These are phyloP conservation scores for Alternaria triticimaculans DNA, from an alignment of 2,329 filamentous ascomycete species.

Conservation along the genomic window DNA sequence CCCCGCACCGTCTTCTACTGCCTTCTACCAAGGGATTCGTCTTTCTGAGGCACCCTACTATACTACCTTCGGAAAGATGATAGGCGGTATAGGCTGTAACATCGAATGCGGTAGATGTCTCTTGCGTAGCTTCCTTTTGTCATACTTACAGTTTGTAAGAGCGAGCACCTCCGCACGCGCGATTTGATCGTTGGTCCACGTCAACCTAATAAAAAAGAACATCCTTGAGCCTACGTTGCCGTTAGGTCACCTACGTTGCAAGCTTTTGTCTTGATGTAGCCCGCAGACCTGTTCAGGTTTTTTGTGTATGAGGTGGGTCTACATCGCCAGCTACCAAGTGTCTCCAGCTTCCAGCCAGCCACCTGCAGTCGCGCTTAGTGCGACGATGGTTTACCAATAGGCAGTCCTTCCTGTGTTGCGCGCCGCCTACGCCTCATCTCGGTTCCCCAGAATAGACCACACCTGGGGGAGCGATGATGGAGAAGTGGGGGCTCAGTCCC, in stretches of 20 bases:
- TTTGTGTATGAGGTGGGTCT: neutral
- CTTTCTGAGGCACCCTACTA: neutral
- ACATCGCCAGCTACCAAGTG: neutral
- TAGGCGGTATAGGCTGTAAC: neutral
- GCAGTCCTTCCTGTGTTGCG: neutral
- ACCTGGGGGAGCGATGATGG: neutral
- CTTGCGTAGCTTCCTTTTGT: neutral
- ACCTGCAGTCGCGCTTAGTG: constrained; percentile 5
- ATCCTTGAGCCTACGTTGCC: fast-evolving
- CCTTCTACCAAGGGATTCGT: neutral
- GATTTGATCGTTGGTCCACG: neutral
- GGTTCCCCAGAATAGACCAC: neutral
- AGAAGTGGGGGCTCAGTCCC: neutral
- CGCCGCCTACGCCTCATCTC: neutral
- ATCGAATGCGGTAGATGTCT: neutral
- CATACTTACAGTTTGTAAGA: neutral
- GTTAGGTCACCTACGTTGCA: neutral
- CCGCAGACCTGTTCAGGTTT: neutral
- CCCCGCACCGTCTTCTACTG: constrained; percentile 8
- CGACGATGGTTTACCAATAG: neutral
- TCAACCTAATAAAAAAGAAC: neutral
- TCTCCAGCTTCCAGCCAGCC: neutral
- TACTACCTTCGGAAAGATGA: neutral
- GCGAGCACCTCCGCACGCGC: neutral
- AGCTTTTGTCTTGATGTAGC: fast-evolving